A percentile compares a stretch with the other conserved stretches of the same genome.
Evolutionary conservation across 768 basidiomycete species (phyloP).

Genomic region (Boletellus emodensis): DNA sequence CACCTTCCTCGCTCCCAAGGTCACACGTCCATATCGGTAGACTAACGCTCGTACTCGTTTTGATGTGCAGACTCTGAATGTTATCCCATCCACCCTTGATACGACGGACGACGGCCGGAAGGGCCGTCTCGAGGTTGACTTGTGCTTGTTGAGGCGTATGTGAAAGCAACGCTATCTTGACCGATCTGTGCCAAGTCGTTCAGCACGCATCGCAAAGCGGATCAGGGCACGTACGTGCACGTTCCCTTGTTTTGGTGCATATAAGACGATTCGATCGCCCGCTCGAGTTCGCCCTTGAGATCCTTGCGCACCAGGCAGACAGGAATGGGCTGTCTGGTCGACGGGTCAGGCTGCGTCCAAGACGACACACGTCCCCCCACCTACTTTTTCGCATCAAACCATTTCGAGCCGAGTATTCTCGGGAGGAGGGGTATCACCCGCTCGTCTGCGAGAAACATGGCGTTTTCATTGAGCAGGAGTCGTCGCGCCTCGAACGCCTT

Average conservation of each 20-base stretch:
- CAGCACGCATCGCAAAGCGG: not conserved
- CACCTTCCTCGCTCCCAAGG: slow-evolving; percentile 47
- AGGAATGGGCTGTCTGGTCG: slow-evolving; percentile 84
- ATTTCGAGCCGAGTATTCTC: slow-evolving; percentile 79
- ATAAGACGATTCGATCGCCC: slow-evolving; percentile 90
- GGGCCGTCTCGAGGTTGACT: slow-evolving; percentile 71
- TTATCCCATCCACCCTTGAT: slow-evolving; percentile 88
- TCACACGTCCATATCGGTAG: slow-evolving; percentile 90
- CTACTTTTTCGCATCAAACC: slow-evolving; percentile 95
- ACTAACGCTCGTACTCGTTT: slow-evolving; percentile 77
- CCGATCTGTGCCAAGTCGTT: slow-evolving; percentile 47
- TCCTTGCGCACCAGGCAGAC: slow-evolving; percentile 87
- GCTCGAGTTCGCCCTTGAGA: slow-evolving; percentile 88
- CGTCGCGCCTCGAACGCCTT: slow-evolving; percentile 80
- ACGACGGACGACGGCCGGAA: slow-evolving; percentile 67
- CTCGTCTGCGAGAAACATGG: slow-evolving; percentile 91
- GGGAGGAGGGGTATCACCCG: slow-evolving; percentile 85
- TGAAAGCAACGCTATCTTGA: slow-evolving; percentile 75
- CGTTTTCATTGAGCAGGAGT: slow-evolving; percentile 82
- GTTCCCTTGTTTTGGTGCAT: slow-evolving; percentile 95
- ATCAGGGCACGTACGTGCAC: slow-evolving; percentile 63
- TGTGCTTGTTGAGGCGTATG: slow-evolving; percentile 72
- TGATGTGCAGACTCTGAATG: slow-evolving; percentile 83
- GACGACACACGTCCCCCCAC: slow-evolving; percentile 21
- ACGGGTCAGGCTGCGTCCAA: not conserved